Conservation (phyloP, 495 filamentous ascomycete species). For the Lasiosphaeria miniovina region DNA sequence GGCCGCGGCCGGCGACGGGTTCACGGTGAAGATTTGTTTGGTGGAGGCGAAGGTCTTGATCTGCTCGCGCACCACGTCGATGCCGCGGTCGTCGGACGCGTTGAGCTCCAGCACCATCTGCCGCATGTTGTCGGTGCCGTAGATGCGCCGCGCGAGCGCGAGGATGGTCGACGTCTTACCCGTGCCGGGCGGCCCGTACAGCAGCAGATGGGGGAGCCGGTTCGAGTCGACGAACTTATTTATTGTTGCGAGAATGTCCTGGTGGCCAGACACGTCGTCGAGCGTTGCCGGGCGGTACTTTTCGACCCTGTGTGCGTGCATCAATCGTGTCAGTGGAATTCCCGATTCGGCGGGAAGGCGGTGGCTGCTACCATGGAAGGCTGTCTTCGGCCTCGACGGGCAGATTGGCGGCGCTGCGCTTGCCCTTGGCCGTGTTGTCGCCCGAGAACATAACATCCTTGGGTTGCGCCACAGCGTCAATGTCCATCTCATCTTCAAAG, state of each 20-base stretch:
- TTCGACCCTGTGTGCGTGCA: constrained; percentile 69
- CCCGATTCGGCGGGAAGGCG: background rate
- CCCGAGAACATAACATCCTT: constrained; percentile 60
- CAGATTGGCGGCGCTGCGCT: constrained; percentile 86
- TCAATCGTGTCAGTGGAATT: background rate
- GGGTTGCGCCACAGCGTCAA: constrained; percentile 62
- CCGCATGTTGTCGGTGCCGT: constrained; percentile 85
- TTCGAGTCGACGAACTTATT: constrained; percentile 94
- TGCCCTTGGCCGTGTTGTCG: constrained; percentile 73
- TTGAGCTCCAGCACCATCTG: constrained; percentile 99
- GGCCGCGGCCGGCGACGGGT: constrained; percentile 30
- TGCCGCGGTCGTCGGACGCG: constrained; percentile 93
- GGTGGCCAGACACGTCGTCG: constrained; percentile 92
- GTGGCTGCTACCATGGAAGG: constrained; percentile 73
- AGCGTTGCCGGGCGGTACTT: constrained; percentile 91
- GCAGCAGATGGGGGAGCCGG: constrained; percentile 90
- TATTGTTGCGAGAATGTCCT: constrained; percentile 95
- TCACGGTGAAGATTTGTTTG: constrained; percentile 55
- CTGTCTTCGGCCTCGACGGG: constrained; percentile 93
- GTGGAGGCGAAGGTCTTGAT: constrained; percentile 96
- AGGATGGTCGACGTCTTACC: constrained; percentile 98
- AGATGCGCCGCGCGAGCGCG: constrained; percentile 84
- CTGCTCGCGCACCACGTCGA: constrained; percentile 97
- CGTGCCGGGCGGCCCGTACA: constrained; percentile 96
- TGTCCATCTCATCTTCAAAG: constrained; percentile 83